These are phyloP conservation scores for Epithele typhae DNA, from an alignment of 768 basidiomycete genomes.

Conservation along the genomic window DNA sequence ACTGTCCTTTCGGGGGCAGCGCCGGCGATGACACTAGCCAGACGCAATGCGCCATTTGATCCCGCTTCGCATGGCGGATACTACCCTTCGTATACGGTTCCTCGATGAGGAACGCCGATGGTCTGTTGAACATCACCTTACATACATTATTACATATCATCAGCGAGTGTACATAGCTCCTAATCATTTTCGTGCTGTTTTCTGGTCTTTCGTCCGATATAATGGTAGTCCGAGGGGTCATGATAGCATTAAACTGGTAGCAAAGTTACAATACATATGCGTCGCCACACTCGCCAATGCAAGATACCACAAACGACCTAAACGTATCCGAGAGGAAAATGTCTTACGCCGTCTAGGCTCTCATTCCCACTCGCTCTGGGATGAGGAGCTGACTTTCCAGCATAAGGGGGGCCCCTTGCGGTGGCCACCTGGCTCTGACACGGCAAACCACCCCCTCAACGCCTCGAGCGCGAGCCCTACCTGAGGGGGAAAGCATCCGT, in stretches of 20 bases:
- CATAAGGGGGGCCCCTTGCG: constrained; percentile 14
- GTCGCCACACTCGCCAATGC: no score
- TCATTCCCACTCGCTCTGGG: constrained; percentile 15
- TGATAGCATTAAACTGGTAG: no score
- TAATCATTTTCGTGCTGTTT: no score
- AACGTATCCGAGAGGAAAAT: background rate
- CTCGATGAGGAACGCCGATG: background rate
- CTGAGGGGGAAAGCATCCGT: constrained; percentile 25
- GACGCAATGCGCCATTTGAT: no score
- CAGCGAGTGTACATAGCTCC: background rate
- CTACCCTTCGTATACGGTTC: constrained; percentile 21
- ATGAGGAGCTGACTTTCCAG: constrained; percentile 23
- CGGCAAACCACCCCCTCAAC: constrained; percentile 30
- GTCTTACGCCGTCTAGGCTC: constrained; percentile 27
- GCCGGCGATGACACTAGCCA: no score
- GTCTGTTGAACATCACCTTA: constrained; percentile 1
- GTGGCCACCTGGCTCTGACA: constrained; percentile 20
- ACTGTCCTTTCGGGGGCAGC: constrained; percentile 37
- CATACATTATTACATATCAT: no score
- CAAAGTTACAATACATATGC: no score
- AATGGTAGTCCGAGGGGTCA: no score
- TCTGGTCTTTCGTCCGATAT: no score
- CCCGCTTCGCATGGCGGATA: constrained; percentile 15
- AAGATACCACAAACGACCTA: background rate
- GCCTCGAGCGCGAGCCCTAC: constrained; percentile 20